These are phyloP conservation scores for Rhizophora mangle DNA, from an alignment of 345 rosid genomes.

Conservation along the genomic window DNA sequence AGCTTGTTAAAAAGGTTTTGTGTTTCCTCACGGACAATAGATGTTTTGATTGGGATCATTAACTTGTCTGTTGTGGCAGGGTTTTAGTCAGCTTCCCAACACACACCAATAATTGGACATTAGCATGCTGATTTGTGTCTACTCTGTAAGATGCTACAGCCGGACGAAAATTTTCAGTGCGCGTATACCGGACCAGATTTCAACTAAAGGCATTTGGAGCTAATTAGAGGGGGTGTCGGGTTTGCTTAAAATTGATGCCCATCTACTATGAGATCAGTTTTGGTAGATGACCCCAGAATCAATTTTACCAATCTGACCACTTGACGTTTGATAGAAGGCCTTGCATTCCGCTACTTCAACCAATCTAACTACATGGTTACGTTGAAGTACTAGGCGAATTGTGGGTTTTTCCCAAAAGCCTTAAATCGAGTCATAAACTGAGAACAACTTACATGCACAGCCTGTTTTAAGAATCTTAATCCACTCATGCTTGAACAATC, in stretches of 20 bases:
- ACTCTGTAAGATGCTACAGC: neutral
- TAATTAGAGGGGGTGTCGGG: conserved; percentile 1
- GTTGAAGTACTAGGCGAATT: no score
- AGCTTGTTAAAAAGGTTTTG: neutral
- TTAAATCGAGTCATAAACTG: no score
- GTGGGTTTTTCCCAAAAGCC: no score
- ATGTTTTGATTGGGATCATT: neutral
- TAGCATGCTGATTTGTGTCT: neutral
- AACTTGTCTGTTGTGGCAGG: neutral
- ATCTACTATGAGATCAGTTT: neutral
- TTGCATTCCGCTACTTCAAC: no score
- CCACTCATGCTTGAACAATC: neutral
- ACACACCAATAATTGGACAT: neutral
- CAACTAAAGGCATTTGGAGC: neutral
- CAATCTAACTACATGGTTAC: no score
- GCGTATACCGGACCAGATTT: no score
- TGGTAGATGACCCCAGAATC: neutral
- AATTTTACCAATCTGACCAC: no score
- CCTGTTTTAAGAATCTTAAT: neutral
- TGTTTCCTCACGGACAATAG: neutral
- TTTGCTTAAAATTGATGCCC: neutral
- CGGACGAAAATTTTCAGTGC: no score
- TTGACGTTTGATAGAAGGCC: no score
- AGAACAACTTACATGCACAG: no score
- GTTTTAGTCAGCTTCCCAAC: conserved; percentile 1